Evolutionary conservation across 768 basidiomycete species (phyloP).

Genomic region (Podaxis sp.): DNA sequence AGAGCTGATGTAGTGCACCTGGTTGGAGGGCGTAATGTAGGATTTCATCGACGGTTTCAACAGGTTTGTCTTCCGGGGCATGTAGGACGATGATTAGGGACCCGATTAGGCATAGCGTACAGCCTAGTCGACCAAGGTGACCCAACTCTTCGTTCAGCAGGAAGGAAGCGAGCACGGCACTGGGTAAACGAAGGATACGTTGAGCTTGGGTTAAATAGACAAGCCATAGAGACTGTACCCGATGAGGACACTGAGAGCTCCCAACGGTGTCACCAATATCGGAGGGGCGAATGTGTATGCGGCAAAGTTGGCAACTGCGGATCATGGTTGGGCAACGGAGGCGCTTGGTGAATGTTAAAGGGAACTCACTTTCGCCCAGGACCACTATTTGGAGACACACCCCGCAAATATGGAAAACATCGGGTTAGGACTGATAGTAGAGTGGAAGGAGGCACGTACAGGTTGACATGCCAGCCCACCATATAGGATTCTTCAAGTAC

Average conservation of each 20-base stretch:
- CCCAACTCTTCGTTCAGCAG: slow-evolving; percentile 92
- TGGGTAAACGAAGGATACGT: slow-evolving; percentile 29
- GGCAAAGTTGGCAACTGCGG: slow-evolving; percentile 82
- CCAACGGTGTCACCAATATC: slow-evolving; percentile 97
- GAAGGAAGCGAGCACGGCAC: slow-evolving; percentile 92
- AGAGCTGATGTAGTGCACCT: slow-evolving; percentile 45
- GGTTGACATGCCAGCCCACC: slow-evolving; percentile 96
- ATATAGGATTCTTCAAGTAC: slow-evolving; percentile 89
- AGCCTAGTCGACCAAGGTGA: slow-evolving; percentile 86
- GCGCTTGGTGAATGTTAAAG: not conserved
- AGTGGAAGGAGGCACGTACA: slow-evolving; percentile 50
- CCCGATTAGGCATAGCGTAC: slow-evolving; percentile 79
- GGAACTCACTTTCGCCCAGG: slow-evolving; percentile 76
- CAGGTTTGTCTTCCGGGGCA: slow-evolving; percentile 92
- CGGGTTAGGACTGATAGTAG: not conserved
- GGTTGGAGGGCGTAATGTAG: slow-evolving; percentile 91
- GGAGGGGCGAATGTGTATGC: slow-evolving; percentile 98
- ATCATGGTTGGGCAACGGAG: slow-evolving; percentile 3
- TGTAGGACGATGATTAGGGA: slow-evolving; percentile 95
- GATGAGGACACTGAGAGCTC: slow-evolving; percentile 92
- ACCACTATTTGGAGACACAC: slow-evolving; percentile 59
- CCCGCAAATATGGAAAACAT: slow-evolving; percentile 1
- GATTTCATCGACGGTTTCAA: slow-evolving; percentile 92
- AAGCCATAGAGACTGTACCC: slow-evolving; percentile 57
- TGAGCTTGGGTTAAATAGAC: not conserved